These are phyloP conservation scores for Trichosanthes cucumerina DNA, from an alignment of 306 rosid genomes.

Conservation along the genomic window DNA sequence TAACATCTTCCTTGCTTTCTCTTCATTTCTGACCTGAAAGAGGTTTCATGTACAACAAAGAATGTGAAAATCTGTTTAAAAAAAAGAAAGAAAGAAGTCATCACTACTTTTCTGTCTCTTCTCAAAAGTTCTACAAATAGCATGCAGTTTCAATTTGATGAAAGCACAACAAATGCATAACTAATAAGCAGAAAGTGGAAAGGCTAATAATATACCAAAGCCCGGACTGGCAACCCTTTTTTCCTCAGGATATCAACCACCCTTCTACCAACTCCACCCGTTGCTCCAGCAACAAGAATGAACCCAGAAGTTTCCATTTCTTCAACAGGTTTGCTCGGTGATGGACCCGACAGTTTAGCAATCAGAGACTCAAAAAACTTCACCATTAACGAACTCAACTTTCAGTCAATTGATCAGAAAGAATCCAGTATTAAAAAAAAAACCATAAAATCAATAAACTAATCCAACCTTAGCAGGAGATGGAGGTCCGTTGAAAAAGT, in stretches of 20 bases:
- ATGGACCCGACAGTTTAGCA: slow-evolving; percentile 47
- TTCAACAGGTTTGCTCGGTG: slow-evolving; percentile 40
- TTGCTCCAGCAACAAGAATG: slow-evolving; percentile 87
- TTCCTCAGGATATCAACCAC: slow-evolving; percentile 61
- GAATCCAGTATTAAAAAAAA: neutral
- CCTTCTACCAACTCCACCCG: slow-evolving; percentile 96
- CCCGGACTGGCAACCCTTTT: slow-evolving; percentile 77
- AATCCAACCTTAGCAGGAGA: slow-evolving; percentile 70
- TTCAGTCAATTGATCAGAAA: slow-evolving; percentile 24
- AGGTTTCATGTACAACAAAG: slow-evolving; percentile 14
- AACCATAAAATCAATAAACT: neutral
- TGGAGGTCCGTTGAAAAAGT: slow-evolving; percentile 71
- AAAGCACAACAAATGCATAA: neutral
- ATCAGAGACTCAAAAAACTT: slow-evolving; percentile 74
- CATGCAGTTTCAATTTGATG: neutral
- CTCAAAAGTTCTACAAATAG: neutral
- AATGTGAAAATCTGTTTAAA: neutral
- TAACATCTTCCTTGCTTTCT: slow-evolving; percentile 77
- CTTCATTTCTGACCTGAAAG: slow-evolving; percentile 77
- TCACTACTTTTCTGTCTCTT: neutral
- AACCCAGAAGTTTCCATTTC: slow-evolving; percentile 62
- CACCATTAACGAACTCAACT: slow-evolving; percentile 32
- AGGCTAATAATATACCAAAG: slow-evolving; percentile 42
- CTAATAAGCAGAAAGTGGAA: slow-evolving; percentile 10
- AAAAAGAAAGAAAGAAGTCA: neutral